Base-by-base conservation (phyloP, 768 basidiomycete genomes). In the Fomitopsis pulvina region DNA sequence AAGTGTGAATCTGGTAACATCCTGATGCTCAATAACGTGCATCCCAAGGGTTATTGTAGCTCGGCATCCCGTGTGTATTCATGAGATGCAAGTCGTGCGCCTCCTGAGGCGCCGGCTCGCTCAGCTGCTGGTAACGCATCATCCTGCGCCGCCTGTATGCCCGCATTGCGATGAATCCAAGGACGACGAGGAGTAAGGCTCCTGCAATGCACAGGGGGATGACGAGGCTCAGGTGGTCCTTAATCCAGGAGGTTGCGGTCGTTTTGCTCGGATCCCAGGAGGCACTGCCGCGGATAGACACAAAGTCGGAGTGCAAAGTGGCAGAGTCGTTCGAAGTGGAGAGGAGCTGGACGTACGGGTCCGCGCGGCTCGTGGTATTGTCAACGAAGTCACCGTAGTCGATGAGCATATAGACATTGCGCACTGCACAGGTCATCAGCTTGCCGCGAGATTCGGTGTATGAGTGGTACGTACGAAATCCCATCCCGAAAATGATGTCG, bases 401-500 rank as follows among this genome's bases (percentile, higher is more conserved):
- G 65, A 87, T 72, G 34, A 80, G 63, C 12, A 76, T 63, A 60
- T 86, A 87, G 9, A 74, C 73, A 56, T 85, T 87, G 44, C 82
- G 78, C 48, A 86, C 84, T 85, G 57, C 21, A 32, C 21, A 20
- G 21, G 28, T 32, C 34, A 4, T 5, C 5, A 16, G 49, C 27
- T 11, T 48, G 47, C 7, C 48, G 51, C 20, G 29, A 27, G 32
- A n/a, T 26, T 29, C 9, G 32, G 43, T 22, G 44, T 16, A 34
- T 28, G 32, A 20, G 24, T 44, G 46, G 22, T 6, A 71, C 80
- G 58, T 56, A 83, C 83, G 64, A 67, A 86, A 87, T 8, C 78
- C 73, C 82, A 87, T 87, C 48, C 86, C 86, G 40, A 87, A 69
- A 40, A 87, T 75, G 62, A 83, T 74, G 58, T 87, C 85, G 53